Conservation (phyloP, 2,329 filamentous ascomycete genomes). For the Aspergillus transmontanensis region DNA sequence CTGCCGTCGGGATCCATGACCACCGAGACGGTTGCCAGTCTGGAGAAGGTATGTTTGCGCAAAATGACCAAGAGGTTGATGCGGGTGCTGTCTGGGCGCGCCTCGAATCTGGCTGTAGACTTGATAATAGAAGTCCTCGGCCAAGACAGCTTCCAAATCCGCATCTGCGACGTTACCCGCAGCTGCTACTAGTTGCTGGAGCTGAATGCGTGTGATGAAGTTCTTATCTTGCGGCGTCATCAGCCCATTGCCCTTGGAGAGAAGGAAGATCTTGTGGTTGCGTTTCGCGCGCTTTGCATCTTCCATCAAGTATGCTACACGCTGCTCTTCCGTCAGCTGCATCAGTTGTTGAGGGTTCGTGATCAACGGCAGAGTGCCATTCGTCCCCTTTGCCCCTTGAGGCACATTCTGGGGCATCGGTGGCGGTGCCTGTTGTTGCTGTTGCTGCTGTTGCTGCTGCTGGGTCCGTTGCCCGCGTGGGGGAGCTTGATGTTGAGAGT, state of each 20-base stretch:
- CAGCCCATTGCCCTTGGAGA: constrained; percentile 91
- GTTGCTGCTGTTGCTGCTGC: constrained; percentile 35
- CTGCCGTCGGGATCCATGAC: constrained; percentile 66
- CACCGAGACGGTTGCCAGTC: constrained; percentile 80
- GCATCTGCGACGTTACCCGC: constrained; percentile 84
- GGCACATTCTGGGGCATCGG: constrained; percentile 36
- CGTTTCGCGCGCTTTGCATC: constrained; percentile 94
- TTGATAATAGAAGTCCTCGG: constrained; percentile 98
- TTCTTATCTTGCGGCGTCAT: constrained; percentile 99
- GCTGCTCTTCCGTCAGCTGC: constrained; percentile 80
- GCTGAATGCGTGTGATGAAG: constrained; percentile 95
- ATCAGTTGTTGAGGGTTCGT: constrained; percentile 73
- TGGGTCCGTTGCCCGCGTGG: constrained; percentile 40
- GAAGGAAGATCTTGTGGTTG: constrained; percentile 94
- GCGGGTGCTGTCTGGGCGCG: constrained; percentile 84
- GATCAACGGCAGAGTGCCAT: constrained; percentile 55
- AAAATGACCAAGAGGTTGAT: constrained; percentile 92
- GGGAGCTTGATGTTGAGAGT: constrained; percentile 43
- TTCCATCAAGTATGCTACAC: constrained; percentile 79
- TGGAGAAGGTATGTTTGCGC: constrained; percentile 97
- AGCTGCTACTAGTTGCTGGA: constrained; percentile 92
- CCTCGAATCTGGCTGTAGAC: constrained; percentile 94
- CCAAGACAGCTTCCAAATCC: constrained; percentile 75
- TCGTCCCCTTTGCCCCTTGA: constrained; percentile 38
- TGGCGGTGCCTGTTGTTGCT: constrained; percentile 36